phyloP scores from a whole-genome alignment of 2,329 filamentous ascomycete species.

The Ascomycota sp. region DNA sequence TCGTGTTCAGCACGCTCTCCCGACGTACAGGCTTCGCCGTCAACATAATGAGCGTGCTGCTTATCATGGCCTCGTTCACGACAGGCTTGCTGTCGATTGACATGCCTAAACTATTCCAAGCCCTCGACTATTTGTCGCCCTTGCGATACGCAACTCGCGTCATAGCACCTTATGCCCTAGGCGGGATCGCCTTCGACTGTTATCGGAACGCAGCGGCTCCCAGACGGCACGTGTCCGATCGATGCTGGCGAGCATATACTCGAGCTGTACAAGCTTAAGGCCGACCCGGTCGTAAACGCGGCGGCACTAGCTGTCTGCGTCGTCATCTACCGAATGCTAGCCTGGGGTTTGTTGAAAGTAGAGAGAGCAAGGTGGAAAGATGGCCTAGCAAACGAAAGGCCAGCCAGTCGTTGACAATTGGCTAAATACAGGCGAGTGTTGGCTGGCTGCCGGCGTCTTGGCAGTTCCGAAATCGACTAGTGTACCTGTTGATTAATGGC shows the following conservation, averaged over 20 bases:
- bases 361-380: conserved; percentile 31
- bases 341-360: conserved; percentile 35
- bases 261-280: conserved; percentile 44
- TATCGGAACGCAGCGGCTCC: conserved; percentile 34
- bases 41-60: conserved; percentile 48
- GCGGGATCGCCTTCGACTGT: conserved; percentile 42
- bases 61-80: conserved; percentile 53
- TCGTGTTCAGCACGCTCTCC: conserved; percentile 65
- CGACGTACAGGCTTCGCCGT: conserved; percentile 56
- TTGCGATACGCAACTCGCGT: conserved; percentile 50
- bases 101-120: conserved; percentile 44
- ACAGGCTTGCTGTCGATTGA: conserved; percentile 50
- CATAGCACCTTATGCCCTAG: conserved; percentile 43
- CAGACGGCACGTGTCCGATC: conserved; percentile 41
- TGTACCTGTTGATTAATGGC: too few species aligned
- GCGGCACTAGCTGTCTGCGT: conserved; percentile 41
- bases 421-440: too few species aligned
- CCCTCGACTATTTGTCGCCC: conserved; percentile 51
- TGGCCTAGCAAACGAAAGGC: conserved; percentile 2
- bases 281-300: conserved; percentile 38
- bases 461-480: too few species aligned
- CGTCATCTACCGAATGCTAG: conserved; percentile 43
- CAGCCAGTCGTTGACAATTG: too few species aligned
- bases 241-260: conserved; percentile 47
- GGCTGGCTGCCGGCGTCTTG: too few species aligned